Conservation (phyloP, 1,284 basidiomycete genomes). For the Apiotrichum gracile region DNA sequence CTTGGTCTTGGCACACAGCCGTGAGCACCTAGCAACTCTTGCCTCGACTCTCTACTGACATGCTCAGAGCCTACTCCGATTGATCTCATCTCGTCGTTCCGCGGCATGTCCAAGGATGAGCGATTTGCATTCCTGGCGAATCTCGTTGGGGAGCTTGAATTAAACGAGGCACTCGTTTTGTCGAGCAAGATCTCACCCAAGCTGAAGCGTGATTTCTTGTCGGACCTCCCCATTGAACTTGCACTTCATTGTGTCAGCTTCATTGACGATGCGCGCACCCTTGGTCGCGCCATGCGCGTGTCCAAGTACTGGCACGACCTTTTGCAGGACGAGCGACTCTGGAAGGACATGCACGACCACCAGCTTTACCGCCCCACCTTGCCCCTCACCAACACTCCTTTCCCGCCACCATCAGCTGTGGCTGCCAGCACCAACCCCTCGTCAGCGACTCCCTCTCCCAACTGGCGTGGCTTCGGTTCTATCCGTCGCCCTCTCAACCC, state of each 20-base stretch:
- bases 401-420: constrained; percentile 8
- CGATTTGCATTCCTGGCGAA: constrained; percentile 60
- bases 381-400: background rate
- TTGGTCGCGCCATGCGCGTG: constrained; percentile 67
- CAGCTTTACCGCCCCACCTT: constrained; percentile 52
- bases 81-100: constrained; percentile 26
- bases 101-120: constrained; percentile 16
- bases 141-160: constrained; percentile 61
- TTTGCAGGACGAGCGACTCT: constrained; percentile 74
- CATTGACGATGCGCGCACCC: constrained; percentile 72
- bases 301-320: constrained; percentile 71
- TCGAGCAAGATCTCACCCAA: constrained; percentile 67
- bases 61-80: too few species aligned
- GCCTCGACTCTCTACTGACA: too few species aligned
- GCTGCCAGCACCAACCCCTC: background rate
- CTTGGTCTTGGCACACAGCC: too few species aligned
- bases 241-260: constrained; percentile 73
- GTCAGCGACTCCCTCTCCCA: background rate
- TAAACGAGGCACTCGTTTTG: constrained; percentile 72
- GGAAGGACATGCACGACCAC: constrained; percentile 70
- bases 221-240: constrained; percentile 76
- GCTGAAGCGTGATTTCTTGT: constrained; percentile 80
- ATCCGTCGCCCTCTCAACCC: constrained; percentile 3
- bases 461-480: background rate
- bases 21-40: too few species aligned